Evolutionary conservation across 306 rosid genomes (phyloP).

Genomic region (Spatholobus suberectus): DNA sequence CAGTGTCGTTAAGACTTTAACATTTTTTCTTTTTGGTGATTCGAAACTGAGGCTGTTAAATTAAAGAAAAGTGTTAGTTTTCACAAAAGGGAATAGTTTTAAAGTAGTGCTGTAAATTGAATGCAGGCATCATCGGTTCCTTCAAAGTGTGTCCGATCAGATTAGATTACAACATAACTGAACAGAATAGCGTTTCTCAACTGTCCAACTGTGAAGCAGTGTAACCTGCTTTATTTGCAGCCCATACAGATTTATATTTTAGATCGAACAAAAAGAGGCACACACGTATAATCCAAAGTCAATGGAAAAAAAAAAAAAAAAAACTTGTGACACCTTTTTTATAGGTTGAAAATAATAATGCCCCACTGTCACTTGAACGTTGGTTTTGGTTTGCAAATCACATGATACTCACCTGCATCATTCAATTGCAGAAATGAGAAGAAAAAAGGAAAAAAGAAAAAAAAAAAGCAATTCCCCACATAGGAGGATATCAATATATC

Average conservation of each 20-base stretch:
- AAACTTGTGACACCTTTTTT: background rate
- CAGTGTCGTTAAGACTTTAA: too few species aligned
- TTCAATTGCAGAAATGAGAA: slow-evolving; percentile 43
- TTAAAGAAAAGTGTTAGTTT: background rate
- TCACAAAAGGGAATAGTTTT: too few species aligned
- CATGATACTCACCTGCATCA: slow-evolving; percentile 52
- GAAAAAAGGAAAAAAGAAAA: too few species aligned
- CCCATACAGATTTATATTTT: background rate
- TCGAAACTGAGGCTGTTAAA: too few species aligned
- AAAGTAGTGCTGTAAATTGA: background rate
- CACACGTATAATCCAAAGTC: slow-evolving; percentile 44
- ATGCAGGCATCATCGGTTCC: background rate
- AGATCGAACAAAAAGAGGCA: slow-evolving; percentile 32
- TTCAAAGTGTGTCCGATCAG: background rate
- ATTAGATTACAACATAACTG: background rate
- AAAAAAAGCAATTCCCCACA: slow-evolving; percentile 24
- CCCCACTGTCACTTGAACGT: slow-evolving; percentile 62
- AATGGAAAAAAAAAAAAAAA: background rate
- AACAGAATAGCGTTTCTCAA: slow-evolving; percentile 25
- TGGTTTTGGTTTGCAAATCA: slow-evolving; percentile 70
- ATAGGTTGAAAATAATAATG: slow-evolving; percentile 30
- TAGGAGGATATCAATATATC: slow-evolving; percentile 19
- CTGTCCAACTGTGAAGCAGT: slow-evolving; percentile 44
- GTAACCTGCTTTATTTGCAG: background rate
- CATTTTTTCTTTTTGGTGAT: too few species aligned